Percentiles rank a stretch among this genome's conserved stretches.
Evolutionary conservation across 1,284 basidiomycete genomes (phyloP).

Genomic region (Ganoderma multipileum): DNA sequence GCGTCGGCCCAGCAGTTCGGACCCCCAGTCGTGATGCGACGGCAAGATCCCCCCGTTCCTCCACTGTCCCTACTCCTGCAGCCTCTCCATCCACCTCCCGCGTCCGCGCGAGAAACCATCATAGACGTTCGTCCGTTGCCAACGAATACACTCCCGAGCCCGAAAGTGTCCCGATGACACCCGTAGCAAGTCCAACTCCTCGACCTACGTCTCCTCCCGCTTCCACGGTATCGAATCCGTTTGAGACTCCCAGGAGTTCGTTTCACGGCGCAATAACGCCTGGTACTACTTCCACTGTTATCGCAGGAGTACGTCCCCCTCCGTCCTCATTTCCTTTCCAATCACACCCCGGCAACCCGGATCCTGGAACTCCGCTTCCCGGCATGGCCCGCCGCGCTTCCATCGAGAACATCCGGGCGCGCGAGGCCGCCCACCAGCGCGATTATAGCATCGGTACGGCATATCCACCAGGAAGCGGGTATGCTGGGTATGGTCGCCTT

Average conservation of each 20-base stretch:
- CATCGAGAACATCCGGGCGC: conserved; percentile 43
- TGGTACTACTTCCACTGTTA: conserved; percentile 18
- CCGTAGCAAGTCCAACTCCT: conserved; percentile 5
- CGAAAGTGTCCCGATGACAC: conserved; percentile 15
- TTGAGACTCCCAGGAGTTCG: conserved; percentile 36
- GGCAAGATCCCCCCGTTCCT: conserved; percentile 3
- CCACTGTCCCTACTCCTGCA: conserved; percentile 9
- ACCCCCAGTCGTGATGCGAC: neutral
- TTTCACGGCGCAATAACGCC: conserved; percentile 26
- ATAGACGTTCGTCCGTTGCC: conserved; percentile 33
- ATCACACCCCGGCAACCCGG: conserved; percentile 66
- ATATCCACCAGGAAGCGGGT: conserved; percentile 25
- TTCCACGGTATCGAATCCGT: conserved; percentile 30
- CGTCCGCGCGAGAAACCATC: conserved; percentile 32
- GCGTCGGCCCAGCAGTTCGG: conserved; percentile 9
- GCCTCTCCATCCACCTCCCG: conserved; percentile 16
- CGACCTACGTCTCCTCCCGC: conserved; percentile 10
- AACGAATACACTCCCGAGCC: conserved; percentile 32
- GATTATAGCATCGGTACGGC: conserved; percentile 21
- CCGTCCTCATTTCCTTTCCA: conserved; percentile 61
- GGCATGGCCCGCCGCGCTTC: conserved; percentile 43
- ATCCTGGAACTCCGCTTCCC: conserved; percentile 53
- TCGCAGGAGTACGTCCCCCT: conserved; percentile 26
- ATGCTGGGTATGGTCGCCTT: conserved; percentile 29
- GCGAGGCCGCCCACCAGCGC: conserved; percentile 24